Evolutionary conservation across 306 rosid genomes (phyloP).

Genomic region (Prunus mongolica): DNA sequence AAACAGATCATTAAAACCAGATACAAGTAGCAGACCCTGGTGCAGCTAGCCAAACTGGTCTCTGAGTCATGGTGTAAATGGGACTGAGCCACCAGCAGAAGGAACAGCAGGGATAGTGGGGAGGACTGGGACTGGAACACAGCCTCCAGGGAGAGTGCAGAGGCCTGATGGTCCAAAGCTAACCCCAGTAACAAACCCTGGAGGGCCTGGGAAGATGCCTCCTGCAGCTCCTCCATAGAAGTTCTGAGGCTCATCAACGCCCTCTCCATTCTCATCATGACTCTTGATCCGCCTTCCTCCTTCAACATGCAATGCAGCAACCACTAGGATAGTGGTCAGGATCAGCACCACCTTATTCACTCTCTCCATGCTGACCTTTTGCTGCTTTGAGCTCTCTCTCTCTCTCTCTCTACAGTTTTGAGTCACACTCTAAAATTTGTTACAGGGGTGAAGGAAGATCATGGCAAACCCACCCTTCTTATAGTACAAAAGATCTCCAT

Average conservation of each 20-base stretch:
- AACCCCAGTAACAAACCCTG: constrained; percentile 15
- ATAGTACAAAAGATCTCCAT: constrained; percentile 15
- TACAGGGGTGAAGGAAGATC: background rate
- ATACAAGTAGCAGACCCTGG: background rate
- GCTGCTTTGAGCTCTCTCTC: background rate
- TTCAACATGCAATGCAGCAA: constrained; percentile 18
- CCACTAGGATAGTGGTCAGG: constrained; percentile 21
- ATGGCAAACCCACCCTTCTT: constrained; percentile 11
- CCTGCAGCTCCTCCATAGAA: constrained; percentile 26
- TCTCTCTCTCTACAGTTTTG: too few species aligned
- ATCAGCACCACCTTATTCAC: constrained; percentile 24
- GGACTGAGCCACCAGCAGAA: background rate
- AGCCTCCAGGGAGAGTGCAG: constrained; percentile 26
- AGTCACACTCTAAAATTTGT: too few species aligned
- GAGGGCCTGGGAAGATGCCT: constrained; percentile 26
- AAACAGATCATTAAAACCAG: background rate
- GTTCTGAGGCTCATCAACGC: constrained; percentile 28
- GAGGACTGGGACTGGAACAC: background rate
- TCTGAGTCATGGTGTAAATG: background rate
- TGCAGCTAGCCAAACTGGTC: background rate
- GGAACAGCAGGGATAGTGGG: constrained; percentile 12
- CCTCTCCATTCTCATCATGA: background rate
- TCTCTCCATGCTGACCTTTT: constrained; percentile 21
- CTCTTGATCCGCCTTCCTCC: constrained; percentile 26
- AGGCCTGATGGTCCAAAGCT: constrained; percentile 30